Conservation (phyloP, 2,329 filamentous ascomycete species). For the Stemphylium vesicarium region DNA sequence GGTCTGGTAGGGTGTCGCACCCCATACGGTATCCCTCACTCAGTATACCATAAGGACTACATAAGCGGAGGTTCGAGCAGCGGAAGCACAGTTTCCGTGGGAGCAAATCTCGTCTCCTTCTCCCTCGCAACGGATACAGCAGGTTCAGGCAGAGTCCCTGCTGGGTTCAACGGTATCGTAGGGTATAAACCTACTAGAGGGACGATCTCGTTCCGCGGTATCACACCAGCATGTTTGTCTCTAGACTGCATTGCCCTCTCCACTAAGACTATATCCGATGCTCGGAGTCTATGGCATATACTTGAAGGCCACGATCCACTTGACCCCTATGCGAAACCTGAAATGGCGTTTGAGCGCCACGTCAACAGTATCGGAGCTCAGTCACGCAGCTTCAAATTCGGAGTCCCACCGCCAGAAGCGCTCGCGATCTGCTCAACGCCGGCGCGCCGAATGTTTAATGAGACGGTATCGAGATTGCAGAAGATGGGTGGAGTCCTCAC, state of each 20-base stretch:
- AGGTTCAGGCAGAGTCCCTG: conserved; percentile 60
- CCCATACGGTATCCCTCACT: conserved; percentile 63
- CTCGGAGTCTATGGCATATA: conserved; percentile 57
- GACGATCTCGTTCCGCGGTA: conserved; percentile 57
- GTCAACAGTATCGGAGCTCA: conserved; percentile 44
- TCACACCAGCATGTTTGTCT: conserved; percentile 63
- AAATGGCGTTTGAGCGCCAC: conserved; percentile 43
- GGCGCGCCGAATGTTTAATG: conserved; percentile 48
- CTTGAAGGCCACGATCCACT: conserved; percentile 55
- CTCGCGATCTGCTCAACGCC: conserved; percentile 52
- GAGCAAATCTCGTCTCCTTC: conserved; percentile 61
- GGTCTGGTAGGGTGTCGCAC: conserved; percentile 66
- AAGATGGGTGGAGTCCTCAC: conserved; percentile 37
- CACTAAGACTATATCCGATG: conserved; percentile 57
- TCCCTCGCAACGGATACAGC: conserved; percentile 65
- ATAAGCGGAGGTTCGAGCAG: conserved; percentile 65
- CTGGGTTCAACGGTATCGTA: conserved; percentile 62
- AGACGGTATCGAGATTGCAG: conserved; percentile 35
- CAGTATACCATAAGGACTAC: conserved; percentile 57
- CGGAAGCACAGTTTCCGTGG: conserved; percentile 62
- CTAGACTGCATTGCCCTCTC: conserved; percentile 65
- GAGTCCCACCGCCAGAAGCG: conserved; percentile 54
- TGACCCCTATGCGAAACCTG: conserved; percentile 60
- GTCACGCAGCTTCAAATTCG: conserved; percentile 55
- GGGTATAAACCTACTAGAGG: conserved; percentile 60